phyloP scores from a whole-genome alignment of 2,329 filamentous ascomycete genomes.

The Colletotrichum eremochloae region DNA sequence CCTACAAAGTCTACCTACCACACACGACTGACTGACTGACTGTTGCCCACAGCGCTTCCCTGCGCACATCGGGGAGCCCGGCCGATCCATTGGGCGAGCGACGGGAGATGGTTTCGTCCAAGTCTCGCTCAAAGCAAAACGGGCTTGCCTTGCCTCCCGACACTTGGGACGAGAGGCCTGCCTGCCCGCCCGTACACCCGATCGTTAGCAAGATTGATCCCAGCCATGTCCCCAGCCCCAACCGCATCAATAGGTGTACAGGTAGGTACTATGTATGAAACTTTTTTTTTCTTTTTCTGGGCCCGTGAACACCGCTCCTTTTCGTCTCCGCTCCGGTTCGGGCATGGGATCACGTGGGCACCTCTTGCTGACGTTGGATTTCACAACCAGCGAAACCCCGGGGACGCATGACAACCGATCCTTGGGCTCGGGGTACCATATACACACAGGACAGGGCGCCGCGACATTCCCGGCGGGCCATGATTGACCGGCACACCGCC shows the following conservation, averaged over 20 bases:
- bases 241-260: background rate
- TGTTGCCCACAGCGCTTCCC: no score
- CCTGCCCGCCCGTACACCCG: background rate
- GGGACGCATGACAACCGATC: conserved; percentile 3
- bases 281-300: conserved; percentile 9
- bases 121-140: background rate
- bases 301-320: conserved; percentile 34
- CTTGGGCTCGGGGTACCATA: conserved; percentile 15
- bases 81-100: conserved; percentile 4
- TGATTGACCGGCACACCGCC: conserved; percentile 36
- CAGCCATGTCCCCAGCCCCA: background rate
- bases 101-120: conserved; percentile 10
- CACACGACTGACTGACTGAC: background rate
- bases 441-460: conserved; percentile 6
- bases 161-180: background rate
- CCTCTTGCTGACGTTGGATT: conserved; percentile 12
- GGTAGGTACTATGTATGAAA: background rate
- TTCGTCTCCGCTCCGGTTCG: background rate
- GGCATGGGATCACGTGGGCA: conserved; percentile 21
- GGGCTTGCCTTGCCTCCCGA: background rate
- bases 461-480: conserved; percentile 22
- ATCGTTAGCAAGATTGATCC: background rate
- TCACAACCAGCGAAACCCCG: conserved; percentile 15
- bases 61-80: conserved; percentile 17
- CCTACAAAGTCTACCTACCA: background rate